Base-by-base conservation (phyloP, 1,139 yeast genomes). In the Geotrichum cucujoidarum region DNA sequence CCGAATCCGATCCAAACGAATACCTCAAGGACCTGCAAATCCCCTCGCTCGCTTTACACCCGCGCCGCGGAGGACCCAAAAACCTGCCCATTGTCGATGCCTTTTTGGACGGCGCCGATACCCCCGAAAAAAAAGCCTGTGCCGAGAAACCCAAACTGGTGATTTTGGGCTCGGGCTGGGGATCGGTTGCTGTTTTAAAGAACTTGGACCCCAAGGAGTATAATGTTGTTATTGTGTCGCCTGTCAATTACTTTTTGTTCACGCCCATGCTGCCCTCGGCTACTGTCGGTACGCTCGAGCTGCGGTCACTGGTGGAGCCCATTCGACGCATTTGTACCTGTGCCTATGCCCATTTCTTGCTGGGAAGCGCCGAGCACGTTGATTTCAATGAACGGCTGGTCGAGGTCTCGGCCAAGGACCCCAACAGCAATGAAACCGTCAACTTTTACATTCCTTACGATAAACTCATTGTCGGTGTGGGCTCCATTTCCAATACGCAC, bases 61-160 rank as follows among this genome's bases (percentile, higher is more conserved):
- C 85, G 18, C 66, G 68, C 30, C 61, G 60, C n/a, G 86, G 86
- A 4, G 87, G 87, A 1, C 85, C 86, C 21, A 82, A 80, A 59
- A 78, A 80, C 56, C 64, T 81, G 48, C 85, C 84, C 1, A 75
- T 80, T 31, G 67, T 78, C 49, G 70, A 70, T 33, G 70, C 74
- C 34, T 73, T 73, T 52, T 63, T 80, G 46, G 85, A 80, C 57
- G 75, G 75, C 35, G 72, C 71, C 48, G 85, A 80, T 58, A 60
- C 67, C 17, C 70, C 67, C 6, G 69, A 62, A 11, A 73, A 73
- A 55, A 69, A 67, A 47, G 56, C 61, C 11, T 56, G 69, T 13
- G 65, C 71, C 45, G 63, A 62, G 47, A 78, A 74, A 59, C 82
- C 81, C 21, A 73, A 73, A 51, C 63, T 78, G 40, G 83, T 78